Evolutionary conservation across 2,329 filamentous ascomycete species (phyloP).

Genomic region (Podosphaera aphanis): DNA sequence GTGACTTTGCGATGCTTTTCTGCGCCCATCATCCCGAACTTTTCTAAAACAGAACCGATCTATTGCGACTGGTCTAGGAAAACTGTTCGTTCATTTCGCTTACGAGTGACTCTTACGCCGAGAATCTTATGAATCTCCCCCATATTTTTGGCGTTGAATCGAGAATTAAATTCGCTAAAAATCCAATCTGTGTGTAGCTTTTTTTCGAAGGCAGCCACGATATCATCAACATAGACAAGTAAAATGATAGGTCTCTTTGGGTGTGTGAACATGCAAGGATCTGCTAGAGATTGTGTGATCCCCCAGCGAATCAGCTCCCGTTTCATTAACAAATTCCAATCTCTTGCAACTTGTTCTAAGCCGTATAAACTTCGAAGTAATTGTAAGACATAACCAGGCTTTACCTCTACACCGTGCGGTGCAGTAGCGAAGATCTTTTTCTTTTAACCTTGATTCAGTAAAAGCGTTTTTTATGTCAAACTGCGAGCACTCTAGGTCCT

Average conservation of each 20-base stretch:
- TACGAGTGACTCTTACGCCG: not conserved
- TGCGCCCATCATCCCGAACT: not conserved
- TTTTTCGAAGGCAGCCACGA: not conserved
- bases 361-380: no score
- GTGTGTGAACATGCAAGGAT: not conserved
- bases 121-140: slow-evolving; percentile 1
- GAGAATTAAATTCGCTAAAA: not conserved
- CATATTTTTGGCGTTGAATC: slow-evolving; percentile 1
- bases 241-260: not conserved
- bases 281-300: not conserved
- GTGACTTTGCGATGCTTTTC: not conserved
- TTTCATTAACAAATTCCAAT: no score
- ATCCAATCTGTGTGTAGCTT: not conserved
- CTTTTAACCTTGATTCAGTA: not conserved
- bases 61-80: not conserved
- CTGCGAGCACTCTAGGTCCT: not conserved
- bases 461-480: not conserved
- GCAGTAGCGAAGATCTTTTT: no score
- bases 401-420: no score
- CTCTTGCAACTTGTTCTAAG: no score
- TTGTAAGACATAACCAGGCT: no score
- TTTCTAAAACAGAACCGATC: not conserved
- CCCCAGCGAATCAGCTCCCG: not conserved
- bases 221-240: not conserved
- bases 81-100: not conserved